phyloP scores from a whole-genome alignment of 2,329 filamentous ascomycete genomes.

The Scortechinia acanthostroma region DNA sequence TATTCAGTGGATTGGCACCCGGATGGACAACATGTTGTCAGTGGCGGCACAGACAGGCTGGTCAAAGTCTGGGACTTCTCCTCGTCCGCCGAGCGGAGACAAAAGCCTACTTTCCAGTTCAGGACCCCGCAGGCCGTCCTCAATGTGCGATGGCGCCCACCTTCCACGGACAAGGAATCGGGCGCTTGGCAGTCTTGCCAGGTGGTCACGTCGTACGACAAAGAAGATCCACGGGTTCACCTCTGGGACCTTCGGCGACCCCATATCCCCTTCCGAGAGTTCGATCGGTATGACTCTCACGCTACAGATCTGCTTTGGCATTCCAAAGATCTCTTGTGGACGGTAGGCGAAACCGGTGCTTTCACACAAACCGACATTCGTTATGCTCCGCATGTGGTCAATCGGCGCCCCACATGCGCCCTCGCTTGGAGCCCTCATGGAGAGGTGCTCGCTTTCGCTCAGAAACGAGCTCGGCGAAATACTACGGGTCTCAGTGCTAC shows the following conservation, averaged over 20 bases:
- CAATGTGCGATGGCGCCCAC: constrained; percentile 55
- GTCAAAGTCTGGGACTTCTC: constrained; percentile 61
- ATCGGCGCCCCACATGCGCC: constrained; percentile 45
- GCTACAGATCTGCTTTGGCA: constrained; percentile 55
- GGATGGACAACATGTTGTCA: constrained; percentile 56
- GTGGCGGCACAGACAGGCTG: constrained; percentile 52
- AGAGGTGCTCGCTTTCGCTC: constrained; percentile 42
- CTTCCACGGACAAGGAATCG: constrained; percentile 34
- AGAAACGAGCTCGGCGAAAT: constrained; percentile 35
- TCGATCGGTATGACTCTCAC: constrained; percentile 42
- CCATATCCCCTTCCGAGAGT: constrained; percentile 52
- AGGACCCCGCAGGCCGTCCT: constrained; percentile 53
- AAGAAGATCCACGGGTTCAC: constrained; percentile 51
- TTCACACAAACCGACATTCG: constrained; percentile 58
- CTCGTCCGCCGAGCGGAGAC: constrained; percentile 39
- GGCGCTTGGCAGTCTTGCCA: constrained; percentile 53
- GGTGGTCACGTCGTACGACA: constrained; percentile 53
- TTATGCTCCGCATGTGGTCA: constrained; percentile 47
- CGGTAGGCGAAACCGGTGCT: constrained; percentile 49
- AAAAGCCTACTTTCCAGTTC: constrained; percentile 49
- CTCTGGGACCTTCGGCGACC: constrained; percentile 59
- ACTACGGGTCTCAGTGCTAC: constrained; percentile 26
- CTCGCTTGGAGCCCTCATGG: constrained; percentile 49
- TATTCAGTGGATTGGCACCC: constrained; percentile 62
- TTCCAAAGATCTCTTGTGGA: constrained; percentile 58